These are phyloP conservation scores for Emmonsia crescens DNA, from an alignment of 2,329 filamentous ascomycete genomes.

Conservation along the genomic window DNA sequence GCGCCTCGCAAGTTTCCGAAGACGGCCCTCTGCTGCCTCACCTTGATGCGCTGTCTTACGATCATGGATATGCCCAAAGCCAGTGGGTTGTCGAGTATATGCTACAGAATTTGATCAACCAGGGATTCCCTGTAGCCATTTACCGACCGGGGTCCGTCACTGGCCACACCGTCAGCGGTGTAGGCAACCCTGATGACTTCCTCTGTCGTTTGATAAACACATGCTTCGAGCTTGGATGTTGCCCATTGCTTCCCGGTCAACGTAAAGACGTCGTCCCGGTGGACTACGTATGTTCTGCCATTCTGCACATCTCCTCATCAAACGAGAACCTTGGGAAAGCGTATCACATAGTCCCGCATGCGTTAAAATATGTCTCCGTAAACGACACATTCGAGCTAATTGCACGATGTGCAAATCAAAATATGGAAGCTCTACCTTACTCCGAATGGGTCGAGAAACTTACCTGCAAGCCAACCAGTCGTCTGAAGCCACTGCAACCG, in stretches of 20 bases:
- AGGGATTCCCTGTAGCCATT: constrained; percentile 60
- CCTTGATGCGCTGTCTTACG: constrained; percentile 32
- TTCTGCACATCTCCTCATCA: constrained; percentile 16
- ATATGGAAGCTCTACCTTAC: constrained; percentile 10
- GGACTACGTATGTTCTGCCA: constrained; percentile 15
- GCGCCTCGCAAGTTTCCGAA: constrained; percentile 12
- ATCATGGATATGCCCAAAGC: constrained; percentile 73
- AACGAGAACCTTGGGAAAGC: constrained; percentile 11
- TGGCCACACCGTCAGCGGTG: constrained; percentile 55
- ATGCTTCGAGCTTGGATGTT: constrained; percentile 56
- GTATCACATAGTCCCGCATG: constrained; percentile 15
- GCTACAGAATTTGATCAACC: constrained; percentile 58
- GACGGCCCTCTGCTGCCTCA: constrained; percentile 15
- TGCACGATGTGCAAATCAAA: not conserved
- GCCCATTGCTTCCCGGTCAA: constrained; percentile 17
- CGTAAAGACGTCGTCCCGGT: constrained; percentile 20
- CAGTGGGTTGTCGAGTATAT: constrained; percentile 67
- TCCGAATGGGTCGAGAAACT: constrained; percentile 13
- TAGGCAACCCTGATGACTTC: constrained; percentile 67
- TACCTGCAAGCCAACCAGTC: not conserved
- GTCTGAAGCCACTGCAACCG: constrained; percentile 15
- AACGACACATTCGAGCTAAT: constrained; percentile 12
- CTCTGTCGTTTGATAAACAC: constrained; percentile 69
- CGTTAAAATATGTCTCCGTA: constrained; percentile 11
- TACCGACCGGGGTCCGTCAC: constrained; percentile 72